Evolutionary conservation across 2,329 filamentous ascomycete genomes (phyloP), one percentile per base, ranked within the genome.

Genomic region (Xylariaceae sp.): DNA sequence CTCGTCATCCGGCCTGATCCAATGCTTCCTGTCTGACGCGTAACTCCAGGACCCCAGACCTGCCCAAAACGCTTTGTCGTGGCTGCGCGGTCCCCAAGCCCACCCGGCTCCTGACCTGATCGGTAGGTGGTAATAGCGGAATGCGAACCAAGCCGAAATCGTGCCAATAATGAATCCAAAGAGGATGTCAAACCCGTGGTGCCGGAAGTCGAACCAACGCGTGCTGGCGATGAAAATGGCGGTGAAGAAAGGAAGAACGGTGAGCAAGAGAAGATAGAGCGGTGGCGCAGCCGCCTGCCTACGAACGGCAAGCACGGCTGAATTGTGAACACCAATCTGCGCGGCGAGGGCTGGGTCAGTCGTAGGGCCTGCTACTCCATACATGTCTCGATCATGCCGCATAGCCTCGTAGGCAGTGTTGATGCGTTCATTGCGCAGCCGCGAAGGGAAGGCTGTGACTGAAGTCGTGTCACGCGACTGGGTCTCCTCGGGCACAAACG

Each of bases 141-240:
- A 96, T 2, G 87, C 83, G 64, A 93, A 86, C 70, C 87, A 87
- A 19, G 90, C 84, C 40, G 84, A 84, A 44, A 86, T 74, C 14
- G 88, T 81, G 7, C 93, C 93, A 59, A 97, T 89, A 12, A 89
- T 63, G 52, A 88, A 89, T n/a, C 93, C 93, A 60, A 89, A 91
- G 2, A 97, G 75, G 62, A 97, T 90, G 63, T 98, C 93, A 71
- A 96, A 93, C n/a, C 88, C 92, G 71, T 93, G 90, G 73, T 98
- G 93, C 40, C 90, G 86, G 76, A 88, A 96, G 72, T 97, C 88
- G 57, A 88, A 92, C 83, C 89, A 98, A 10, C 93, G 89, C 1
- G 91, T 93, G 23, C 87, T 85, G n/a, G 88, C 82, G 60, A 97
- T 89, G 75, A 92, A 96, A 60, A 92, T 83, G 4, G 92, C 89